These are phyloP conservation scores for Corchorus olitorius DNA, from an alignment of 345 rosid genomes.

Conservation along the genomic window DNA sequence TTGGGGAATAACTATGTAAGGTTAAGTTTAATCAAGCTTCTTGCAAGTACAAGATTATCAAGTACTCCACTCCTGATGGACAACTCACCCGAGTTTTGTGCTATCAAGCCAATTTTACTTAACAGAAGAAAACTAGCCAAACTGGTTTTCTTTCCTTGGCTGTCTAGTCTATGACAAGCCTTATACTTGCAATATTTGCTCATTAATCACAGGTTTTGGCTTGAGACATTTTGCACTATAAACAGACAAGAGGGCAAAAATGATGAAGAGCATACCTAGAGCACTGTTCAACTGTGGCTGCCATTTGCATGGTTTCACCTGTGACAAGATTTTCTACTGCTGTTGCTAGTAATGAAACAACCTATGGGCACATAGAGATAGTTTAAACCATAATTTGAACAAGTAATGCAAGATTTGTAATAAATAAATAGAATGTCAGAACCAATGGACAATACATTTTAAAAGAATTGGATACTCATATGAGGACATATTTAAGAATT, in stretches of 20 bases:
- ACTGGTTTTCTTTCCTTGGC: neutral
- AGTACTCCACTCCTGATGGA: neutral
- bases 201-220: neutral
- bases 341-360: conserved; percentile 51
- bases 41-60: neutral
- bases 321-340: conserved; percentile 54
- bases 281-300: conserved; percentile 42
- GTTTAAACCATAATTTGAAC: neutral
- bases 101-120: neutral
- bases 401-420: neutral
- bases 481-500: neutral
- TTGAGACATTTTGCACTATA: neutral
- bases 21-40: neutral
- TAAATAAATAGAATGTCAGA: neutral
- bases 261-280: conserved; percentile 39
- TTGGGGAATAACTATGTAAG: neutral
- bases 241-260: neutral
- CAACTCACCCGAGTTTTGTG: neutral
- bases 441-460: neutral
- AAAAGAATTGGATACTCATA: neutral
- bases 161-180: neutral
- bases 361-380: conserved; percentile 27
- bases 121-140: neutral
- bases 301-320: conserved; percentile 69
- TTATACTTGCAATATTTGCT: neutral